Evolutionary conservation across 139 green algal species (phyloP).

Genomic region (Auxenochlorella pyrenoidosa): DNA sequence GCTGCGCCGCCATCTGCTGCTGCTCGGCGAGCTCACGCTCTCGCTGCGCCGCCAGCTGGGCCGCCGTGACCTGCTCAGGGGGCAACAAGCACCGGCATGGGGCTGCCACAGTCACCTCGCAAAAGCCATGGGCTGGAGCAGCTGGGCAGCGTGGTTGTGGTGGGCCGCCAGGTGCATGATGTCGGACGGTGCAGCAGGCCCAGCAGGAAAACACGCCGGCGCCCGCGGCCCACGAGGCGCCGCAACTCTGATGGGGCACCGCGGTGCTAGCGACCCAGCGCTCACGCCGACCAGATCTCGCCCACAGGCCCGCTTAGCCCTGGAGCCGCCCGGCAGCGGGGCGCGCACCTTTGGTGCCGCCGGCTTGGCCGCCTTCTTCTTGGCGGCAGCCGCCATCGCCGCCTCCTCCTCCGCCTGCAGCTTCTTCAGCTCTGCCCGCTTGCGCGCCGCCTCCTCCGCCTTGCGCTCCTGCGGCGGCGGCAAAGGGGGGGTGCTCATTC

Average conservation of each 20-base stretch:
- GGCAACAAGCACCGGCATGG: no score
- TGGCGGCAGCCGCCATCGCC: conserved; percentile 45
- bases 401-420: conserved; percentile 73
- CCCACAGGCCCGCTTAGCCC: background rate
- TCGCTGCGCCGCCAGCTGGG: conserved; percentile 51
- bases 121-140: background rate
- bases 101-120: no score
- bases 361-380: conserved; percentile 59
- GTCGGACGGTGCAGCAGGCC: background rate
- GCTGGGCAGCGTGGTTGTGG: background rate
- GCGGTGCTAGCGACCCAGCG: no score
- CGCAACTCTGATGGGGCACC: no score
- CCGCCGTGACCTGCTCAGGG: conserved; percentile 50
- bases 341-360: conserved; percentile 12
- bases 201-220: background rate
- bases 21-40: conserved; percentile 48
- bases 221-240: no score
- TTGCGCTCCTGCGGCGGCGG: conserved; percentile 50
- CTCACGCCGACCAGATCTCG: background rate
- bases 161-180: no score
- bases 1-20: conserved; percentile 41
- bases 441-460: conserved; percentile 52
- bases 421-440: conserved; percentile 72
- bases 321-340: background rate
- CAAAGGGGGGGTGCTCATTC: background rate